Evolutionary conservation across 805 yeast species (phyloP).

Genomic region (Starmerella powellii): DNA sequence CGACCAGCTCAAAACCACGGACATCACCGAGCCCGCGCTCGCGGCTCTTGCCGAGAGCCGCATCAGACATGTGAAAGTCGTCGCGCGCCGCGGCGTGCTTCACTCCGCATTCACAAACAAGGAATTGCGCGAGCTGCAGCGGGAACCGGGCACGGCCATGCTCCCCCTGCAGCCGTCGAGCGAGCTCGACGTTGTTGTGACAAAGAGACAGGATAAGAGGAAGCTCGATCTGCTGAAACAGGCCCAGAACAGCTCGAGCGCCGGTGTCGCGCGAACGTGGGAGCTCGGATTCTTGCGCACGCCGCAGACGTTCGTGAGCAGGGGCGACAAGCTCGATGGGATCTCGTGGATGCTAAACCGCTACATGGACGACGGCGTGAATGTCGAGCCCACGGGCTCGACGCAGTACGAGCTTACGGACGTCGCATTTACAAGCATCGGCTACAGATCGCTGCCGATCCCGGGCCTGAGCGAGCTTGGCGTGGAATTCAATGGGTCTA

Average conservation of each 20-base stretch:
- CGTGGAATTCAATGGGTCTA: slow-evolving; percentile 36
- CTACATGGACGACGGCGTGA: slow-evolving; percentile 23
- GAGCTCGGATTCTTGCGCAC: slow-evolving; percentile 53
- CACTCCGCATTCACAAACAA: slow-evolving; percentile 87
- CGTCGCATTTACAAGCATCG: slow-evolving; percentile 66
- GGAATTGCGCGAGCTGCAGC: slow-evolving; percentile 72
- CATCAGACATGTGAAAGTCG: slow-evolving; percentile 55
- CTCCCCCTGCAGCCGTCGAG: slow-evolving; percentile 12
- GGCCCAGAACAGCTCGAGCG: slow-evolving; percentile 1
- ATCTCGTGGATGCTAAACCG: slow-evolving; percentile 41
- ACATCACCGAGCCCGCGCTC: slow-evolving; percentile 54
- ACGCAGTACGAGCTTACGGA: slow-evolving; percentile 36
- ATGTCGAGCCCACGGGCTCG: slow-evolving; percentile 31
- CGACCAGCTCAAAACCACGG: slow-evolving; percentile 54
- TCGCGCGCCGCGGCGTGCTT: slow-evolving; percentile 75
- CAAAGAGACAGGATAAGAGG: slow-evolving; percentile 19
- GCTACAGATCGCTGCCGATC: slow-evolving; percentile 61
- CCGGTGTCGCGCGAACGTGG: slow-evolving; percentile 36
- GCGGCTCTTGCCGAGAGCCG: slow-evolving; percentile 39
- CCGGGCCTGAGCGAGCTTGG: slow-evolving; percentile 43
- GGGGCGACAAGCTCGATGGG: slow-evolving; percentile 34
- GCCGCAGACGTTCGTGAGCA: slow-evolving; percentile 42
- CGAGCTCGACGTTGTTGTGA: neutral
- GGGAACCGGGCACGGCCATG: slow-evolving; percentile 20
- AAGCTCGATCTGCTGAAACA: slow-evolving; percentile 15